A percentile compares a stretch with the other conserved stretches of the same genome.
These are phyloP conservation scores for Clarireedia homoeocarpa DNA, from an alignment of 2,329 filamentous ascomycete species.

Conservation along the genomic window DNA sequence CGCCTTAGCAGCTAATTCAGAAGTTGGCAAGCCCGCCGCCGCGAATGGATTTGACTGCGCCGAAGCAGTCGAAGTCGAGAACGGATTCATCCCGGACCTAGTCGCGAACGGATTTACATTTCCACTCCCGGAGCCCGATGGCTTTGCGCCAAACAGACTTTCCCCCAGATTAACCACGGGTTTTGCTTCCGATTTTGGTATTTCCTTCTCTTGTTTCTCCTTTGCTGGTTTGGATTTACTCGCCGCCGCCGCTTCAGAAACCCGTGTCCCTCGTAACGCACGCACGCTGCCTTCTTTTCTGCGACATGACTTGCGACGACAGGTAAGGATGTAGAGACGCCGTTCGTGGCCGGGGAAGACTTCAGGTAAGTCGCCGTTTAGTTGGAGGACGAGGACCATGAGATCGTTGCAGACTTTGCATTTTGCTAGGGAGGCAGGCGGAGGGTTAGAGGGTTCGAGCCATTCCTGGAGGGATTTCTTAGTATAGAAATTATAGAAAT, in stretches of 20 bases:
- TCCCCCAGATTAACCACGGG: constrained; percentile 47
- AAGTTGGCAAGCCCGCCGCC: constrained; percentile 18
- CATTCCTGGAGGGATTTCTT: constrained; percentile 54
- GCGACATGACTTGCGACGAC: constrained; percentile 68
- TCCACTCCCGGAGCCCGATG: constrained; percentile 30
- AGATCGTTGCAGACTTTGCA: constrained; percentile 82
- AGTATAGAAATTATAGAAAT: not conserved
- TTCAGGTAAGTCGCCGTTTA: constrained; percentile 84
- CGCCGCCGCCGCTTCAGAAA: constrained; percentile 24
- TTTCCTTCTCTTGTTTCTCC: constrained; percentile 26
- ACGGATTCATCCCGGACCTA: constrained; percentile 45
- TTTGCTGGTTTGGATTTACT: constrained; percentile 2
- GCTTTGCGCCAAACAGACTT: constrained; percentile 60
- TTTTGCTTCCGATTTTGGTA: constrained; percentile 22
- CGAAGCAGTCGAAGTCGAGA: constrained; percentile 56
- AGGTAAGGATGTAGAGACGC: constrained; percentile 79
- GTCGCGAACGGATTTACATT: constrained; percentile 55
- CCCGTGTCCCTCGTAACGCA: constrained; percentile 60
- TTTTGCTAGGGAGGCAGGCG: constrained; percentile 69
- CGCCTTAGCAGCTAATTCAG: constrained; percentile 34
- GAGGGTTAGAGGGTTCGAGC: constrained; percentile 63
- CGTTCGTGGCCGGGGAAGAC: constrained; percentile 81
- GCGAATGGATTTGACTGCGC: constrained; percentile 44
- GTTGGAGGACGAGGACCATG: constrained; percentile 79
- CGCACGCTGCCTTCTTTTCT: constrained; percentile 77